Conservation (phyloP, 257 asterid genomes). For the Oldenlandia corymbosa region DNA sequence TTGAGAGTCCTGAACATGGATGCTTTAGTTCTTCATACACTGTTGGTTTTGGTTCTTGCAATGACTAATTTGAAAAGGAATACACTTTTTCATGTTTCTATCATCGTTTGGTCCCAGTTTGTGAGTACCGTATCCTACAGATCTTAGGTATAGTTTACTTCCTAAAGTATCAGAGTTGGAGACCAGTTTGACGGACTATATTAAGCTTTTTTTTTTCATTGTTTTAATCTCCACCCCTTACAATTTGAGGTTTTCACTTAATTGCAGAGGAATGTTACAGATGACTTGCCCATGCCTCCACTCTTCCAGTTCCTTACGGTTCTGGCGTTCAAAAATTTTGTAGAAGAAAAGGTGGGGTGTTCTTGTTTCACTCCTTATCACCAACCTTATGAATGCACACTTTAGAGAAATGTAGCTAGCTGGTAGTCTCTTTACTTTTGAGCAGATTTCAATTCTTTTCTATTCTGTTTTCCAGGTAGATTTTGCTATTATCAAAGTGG, state of each 20-base stretch:
- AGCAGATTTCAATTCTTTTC: constrained; percentile 2
- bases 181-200: constrained; percentile 9
- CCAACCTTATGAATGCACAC: background rate
- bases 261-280: constrained; percentile 58
- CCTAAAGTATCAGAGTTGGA: background rate
- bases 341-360: constrained; percentile 54
- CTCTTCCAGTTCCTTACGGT: constrained; percentile 89
- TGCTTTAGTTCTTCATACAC: background rate
- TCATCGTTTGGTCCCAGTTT: background rate
- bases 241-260: too few species aligned
- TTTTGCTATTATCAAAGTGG: constrained; percentile 95
- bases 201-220: too few species aligned
- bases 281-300: constrained; percentile 89
- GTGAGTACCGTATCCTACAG: background rate
- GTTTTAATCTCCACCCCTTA: constrained; percentile 15
- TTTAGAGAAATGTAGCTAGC: background rate
- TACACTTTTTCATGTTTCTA: background rate
- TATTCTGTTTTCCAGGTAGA: constrained; percentile 59
- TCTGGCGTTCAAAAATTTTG: constrained; percentile 76
- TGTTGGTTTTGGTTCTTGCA: background rate
- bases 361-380: too few species aligned
- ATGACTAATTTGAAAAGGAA: background rate
- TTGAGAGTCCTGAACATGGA: background rate
- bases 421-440: background rate
- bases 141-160: background rate